Conservation (phyloP, 805 yeast genomes). For the Candida nonsorbophila region DNA sequence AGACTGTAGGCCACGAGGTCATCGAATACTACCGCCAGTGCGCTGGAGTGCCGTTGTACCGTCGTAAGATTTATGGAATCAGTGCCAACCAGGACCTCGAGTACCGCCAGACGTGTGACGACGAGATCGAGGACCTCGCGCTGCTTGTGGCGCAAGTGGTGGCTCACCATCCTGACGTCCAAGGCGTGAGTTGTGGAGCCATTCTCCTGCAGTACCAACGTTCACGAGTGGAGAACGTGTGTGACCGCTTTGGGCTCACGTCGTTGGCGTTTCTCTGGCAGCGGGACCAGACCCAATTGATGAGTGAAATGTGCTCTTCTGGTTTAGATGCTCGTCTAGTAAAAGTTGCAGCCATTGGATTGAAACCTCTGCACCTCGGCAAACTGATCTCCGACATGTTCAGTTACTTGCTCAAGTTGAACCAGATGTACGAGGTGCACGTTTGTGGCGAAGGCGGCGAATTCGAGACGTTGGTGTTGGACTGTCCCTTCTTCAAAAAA, state of each 20-base stretch:
- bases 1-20: slow-evolving; percentile 90
- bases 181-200: slow-evolving; percentile 94
- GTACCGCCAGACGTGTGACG: slow-evolving; percentile 60
- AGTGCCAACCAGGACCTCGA: slow-evolving; percentile 65
- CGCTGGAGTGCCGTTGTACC: slow-evolving; percentile 72
- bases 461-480: slow-evolving; percentile 88
- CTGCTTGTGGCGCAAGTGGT: slow-evolving; percentile 46
- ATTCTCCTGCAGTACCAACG: slow-evolving; percentile 93
- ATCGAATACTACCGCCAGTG: slow-evolving; percentile 62
- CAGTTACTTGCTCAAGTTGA: slow-evolving; percentile 53
- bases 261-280: slow-evolving; percentile 87
- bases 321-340: slow-evolving; percentile 74
- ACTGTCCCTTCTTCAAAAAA: slow-evolving; percentile 76
- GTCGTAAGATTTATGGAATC: slow-evolving; percentile 58
- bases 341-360: slow-evolving; percentile 91
- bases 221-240: slow-evolving; percentile 88
- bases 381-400: slow-evolving; percentile 56
- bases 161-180: slow-evolving; percentile 58
- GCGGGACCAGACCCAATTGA: slow-evolving; percentile 69
- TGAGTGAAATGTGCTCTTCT: slow-evolving; percentile 74
- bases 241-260: slow-evolving; percentile 63
- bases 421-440: slow-evolving; percentile 72
- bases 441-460: slow-evolving; percentile 99
- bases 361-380: slow-evolving; percentile 63
- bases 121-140: slow-evolving; percentile 85